Percentiles rank a stretch among this genome's conserved stretches.
Conservation (phyloP, 768 basidiomycete species). For the Tulasnella sp. region DNA sequence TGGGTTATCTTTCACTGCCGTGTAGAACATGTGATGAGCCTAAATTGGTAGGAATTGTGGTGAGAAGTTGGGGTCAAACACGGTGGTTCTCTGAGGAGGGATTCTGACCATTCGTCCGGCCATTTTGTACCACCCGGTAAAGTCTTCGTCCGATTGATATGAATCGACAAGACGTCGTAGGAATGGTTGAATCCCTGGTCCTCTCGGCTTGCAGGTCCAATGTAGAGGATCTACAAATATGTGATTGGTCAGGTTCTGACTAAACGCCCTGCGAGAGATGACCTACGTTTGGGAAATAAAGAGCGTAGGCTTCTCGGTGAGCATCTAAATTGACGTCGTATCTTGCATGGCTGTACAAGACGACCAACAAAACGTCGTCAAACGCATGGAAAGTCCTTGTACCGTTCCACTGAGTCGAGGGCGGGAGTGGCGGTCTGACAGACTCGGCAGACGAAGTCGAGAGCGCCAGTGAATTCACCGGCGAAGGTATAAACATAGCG, state of each 20-base stretch:
- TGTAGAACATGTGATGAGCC: slow-evolving; percentile 55
- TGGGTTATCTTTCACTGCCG: slow-evolving; percentile 41
- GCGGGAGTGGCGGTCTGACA: neutral
- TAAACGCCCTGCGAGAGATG: no score
- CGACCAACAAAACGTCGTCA: slow-evolving; percentile 44
- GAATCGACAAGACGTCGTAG: slow-evolving; percentile 50
- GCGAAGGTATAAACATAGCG: slow-evolving; percentile 4
- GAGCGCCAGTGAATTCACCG: neutral
- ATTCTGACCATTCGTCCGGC: slow-evolving; percentile 45
- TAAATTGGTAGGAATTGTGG: slow-evolving; percentile 33
- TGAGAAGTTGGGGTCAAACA: neutral
- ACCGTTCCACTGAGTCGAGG: neutral
- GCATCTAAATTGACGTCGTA: slow-evolving; percentile 48
- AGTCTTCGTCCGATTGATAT: slow-evolving; percentile 46
- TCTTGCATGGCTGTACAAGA: slow-evolving; percentile 50
- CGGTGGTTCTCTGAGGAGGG: slow-evolving; percentile 30
- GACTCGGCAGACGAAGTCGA: neutral
- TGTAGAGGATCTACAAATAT: slow-evolving; percentile 42
- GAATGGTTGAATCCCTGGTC: slow-evolving; percentile 48
- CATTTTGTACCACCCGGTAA: slow-evolving; percentile 35
- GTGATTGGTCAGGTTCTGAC: neutral
- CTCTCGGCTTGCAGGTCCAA: slow-evolving; percentile 47
- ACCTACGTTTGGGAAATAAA: slow-evolving; percentile 50
- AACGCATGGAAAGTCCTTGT: slow-evolving; percentile 36
- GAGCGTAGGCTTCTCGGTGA: slow-evolving; percentile 46